Percentiles rank a stretch among this genome's conserved stretches.
phyloP scores from a whole-genome alignment of 2,329 filamentous ascomycete species.

The Fusarium sp. region DNA sequence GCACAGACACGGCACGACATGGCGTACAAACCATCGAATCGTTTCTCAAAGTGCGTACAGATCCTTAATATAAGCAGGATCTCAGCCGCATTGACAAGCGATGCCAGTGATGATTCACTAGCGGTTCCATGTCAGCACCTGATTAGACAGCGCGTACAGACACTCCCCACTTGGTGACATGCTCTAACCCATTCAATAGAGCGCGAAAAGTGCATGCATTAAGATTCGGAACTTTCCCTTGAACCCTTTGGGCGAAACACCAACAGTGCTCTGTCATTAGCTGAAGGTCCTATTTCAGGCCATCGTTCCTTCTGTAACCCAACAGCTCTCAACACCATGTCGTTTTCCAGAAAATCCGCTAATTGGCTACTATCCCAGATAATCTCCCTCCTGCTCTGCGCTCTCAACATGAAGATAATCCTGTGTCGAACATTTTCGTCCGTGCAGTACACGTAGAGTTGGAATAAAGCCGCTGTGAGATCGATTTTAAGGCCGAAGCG shows the following conservation, averaged over 20 bases:
- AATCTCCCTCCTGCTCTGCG: background rate
- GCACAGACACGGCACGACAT: background rate
- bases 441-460: conserved; percentile 3
- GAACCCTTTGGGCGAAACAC: background rate
- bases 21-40: background rate
- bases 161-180: background rate
- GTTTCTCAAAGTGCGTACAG: background rate
- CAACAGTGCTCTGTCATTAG: background rate
- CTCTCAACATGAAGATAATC: background rate
- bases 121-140: background rate
- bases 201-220: background rate
- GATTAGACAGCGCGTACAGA: background rate
- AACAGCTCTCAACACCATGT: background rate
- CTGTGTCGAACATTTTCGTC: background rate
- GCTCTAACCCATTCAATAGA: background rate
- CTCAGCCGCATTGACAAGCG: background rate
- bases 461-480: background rate
- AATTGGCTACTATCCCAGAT: background rate
- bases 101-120: background rate
- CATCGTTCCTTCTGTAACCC: background rate
- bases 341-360: conserved; percentile 1
- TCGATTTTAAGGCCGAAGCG: conserved; percentile 8
- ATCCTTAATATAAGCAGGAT: background rate
- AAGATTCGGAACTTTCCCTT: background rate
- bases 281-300: conserved; percentile 11